phyloP scores from a whole-genome alignment of 805 yeast species.

The Cephaloascus albidus region DNA sequence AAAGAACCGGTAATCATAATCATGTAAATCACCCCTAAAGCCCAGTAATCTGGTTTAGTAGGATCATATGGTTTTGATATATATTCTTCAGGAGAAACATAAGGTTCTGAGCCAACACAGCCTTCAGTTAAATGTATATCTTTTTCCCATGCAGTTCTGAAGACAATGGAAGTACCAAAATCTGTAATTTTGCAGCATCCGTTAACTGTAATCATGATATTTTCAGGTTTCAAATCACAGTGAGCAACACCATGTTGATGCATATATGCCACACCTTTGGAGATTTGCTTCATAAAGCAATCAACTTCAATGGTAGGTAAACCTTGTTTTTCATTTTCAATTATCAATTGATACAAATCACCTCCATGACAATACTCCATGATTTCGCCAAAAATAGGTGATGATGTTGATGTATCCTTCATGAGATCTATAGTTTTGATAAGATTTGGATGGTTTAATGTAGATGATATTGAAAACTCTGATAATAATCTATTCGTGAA shows the following conservation, averaged over 20 bases:
- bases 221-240: constrained; percentile 88
- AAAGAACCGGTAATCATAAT: constrained; percentile 43
- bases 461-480: constrained; percentile 82
- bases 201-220: constrained; percentile 55
- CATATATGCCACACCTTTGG: constrained; percentile 76
- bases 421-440: constrained; percentile 73
- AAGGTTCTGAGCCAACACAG: constrained; percentile 84
- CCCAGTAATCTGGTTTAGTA: constrained; percentile 81
- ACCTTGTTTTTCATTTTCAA: constrained; percentile 35
- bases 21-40: constrained; percentile 69
- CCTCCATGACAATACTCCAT: constrained; percentile 96
- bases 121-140: constrained; percentile 62
- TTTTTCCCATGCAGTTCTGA: constrained; percentile 83
- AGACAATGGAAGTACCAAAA: constrained; percentile 88
- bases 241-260: constrained; percentile 92
- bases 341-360: constrained; percentile 56
- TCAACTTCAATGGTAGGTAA: constrained; percentile 66
- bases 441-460: constrained; percentile 67
- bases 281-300: constrained; percentile 80
- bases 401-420: constrained; percentile 58
- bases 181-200: constrained; percentile 71
- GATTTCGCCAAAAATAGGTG: constrained; percentile 66
- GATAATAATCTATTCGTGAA: constrained; percentile 72
- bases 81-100: constrained; percentile 88
- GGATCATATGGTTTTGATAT: constrained; percentile 57